Base-by-base conservation (phyloP, 352 stramenopile genomes). In the Globisporangium viniferum region DNA sequence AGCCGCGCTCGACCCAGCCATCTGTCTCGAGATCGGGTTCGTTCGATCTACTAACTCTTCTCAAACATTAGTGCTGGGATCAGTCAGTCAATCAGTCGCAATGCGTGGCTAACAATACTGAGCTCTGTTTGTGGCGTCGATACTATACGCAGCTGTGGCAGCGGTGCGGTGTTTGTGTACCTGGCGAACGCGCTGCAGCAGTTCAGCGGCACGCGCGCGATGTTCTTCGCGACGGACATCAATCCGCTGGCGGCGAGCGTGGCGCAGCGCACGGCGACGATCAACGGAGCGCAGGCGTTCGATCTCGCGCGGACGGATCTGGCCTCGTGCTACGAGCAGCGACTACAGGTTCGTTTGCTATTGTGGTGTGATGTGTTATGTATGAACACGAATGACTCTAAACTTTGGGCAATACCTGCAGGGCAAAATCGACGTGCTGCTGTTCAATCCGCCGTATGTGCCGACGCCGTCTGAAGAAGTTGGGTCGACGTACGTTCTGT, bases 391-490 rank as follows among this genome's bases (percentile, higher is more conserved):
- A 44, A 3, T 44, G 36, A 18, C 8, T 39, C 35, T 39, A 39
- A 39, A 39, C 35, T 39, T 39, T 10, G 35, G 35, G 35, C 35
- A 39, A 39, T 8, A 10, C 35, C 2, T 31, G 44, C 68, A 86
- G 73, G 80, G 70, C 67, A 68, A 73, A 58, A 81, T 99, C 10
- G 97, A 99, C 70, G 84, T 99, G 56, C 73, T 99, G 48, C 75
- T 99, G 22, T 99, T 99, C 76, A 99, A 99, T 82, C 97, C 97
- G 22, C 97, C 97, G 12, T 99, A 99, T 71, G 97, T 99, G 59
- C 96, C 97, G 27, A 99, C 97, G 24, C 92, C 96, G 6, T 92
- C 93, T 3, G 87, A 98, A 24, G 97, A 99, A 85, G 95, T 99
- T 22, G 88, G 87, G 12, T 95, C 86, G 33, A 91, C 63, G 88